These are phyloP conservation scores for Fraxinus nigra DNA, from an alignment of 305 asterid species.

Conservation along the genomic window DNA sequence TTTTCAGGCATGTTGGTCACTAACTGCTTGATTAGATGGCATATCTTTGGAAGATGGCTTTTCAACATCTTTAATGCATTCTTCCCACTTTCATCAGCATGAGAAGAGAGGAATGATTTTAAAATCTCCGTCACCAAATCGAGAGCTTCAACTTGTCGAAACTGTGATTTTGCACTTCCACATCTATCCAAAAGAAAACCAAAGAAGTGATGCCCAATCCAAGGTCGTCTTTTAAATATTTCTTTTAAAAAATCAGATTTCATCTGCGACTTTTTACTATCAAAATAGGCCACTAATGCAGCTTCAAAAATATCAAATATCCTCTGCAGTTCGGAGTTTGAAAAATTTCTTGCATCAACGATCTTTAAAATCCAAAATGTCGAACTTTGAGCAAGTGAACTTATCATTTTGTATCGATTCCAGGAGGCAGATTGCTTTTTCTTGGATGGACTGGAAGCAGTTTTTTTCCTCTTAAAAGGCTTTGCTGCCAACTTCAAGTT, in stretches of 20 bases:
- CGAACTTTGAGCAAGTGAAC: slow-evolving; percentile 77
- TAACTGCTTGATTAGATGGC: slow-evolving; percentile 50
- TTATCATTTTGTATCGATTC: slow-evolving; percentile 72
- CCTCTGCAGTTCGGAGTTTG: slow-evolving; percentile 55
- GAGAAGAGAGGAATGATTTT: slow-evolving; percentile 38
- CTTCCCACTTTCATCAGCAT: slow-evolving; percentile 29
- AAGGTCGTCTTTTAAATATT: slow-evolving; percentile 68
- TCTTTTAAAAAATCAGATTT: slow-evolving; percentile 76
- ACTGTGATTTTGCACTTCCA: slow-evolving; percentile 62
- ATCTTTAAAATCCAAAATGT: slow-evolving; percentile 85
- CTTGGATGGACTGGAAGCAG: slow-evolving; percentile 58
- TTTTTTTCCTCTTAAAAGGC: slow-evolving; percentile 85
- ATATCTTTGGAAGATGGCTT: slow-evolving; percentile 46
- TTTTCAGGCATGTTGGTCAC: slow-evolving; percentile 81
- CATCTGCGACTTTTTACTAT: slow-evolving; percentile 79
- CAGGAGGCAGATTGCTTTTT: slow-evolving; percentile 79
- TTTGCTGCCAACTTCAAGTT: slow-evolving; percentile 84
- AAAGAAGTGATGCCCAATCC: slow-evolving; percentile 70
- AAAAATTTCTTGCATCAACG: slow-evolving; percentile 60
- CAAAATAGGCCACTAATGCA: slow-evolving; percentile 58
- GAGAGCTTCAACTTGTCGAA: slow-evolving; percentile 86
- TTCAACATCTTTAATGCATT: slow-evolving; percentile 39
- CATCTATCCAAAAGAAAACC: slow-evolving; percentile 86
- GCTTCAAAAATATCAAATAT: slow-evolving; percentile 56
- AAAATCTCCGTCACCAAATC: slow-evolving; percentile 67